Percentiles rank a stretch among this genome's conserved stretches.
Evolutionary conservation across 1,284 basidiomycete genomes (phyloP).

Genomic region (Nidula niveotomentosa): DNA sequence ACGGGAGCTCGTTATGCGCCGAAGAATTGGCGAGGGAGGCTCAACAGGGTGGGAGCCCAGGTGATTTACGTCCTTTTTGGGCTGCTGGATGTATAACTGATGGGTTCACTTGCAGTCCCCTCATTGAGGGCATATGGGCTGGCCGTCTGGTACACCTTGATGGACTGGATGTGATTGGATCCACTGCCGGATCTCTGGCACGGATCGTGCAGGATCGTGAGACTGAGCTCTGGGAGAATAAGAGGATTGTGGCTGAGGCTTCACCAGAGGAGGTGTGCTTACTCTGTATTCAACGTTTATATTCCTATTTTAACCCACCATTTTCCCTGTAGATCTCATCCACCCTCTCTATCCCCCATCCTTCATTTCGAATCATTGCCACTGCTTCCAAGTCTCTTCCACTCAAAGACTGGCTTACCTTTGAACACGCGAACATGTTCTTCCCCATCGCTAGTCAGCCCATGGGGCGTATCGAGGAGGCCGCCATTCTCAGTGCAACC

Average conservation of each 20-base stretch:
- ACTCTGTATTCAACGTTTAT: neutral
- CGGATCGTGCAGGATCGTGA: slow-evolving; percentile 61
- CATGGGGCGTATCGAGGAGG: slow-evolving; percentile 53
- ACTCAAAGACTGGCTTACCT: slow-evolving; percentile 62
- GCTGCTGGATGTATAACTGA: neutral
- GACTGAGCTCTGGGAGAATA: slow-evolving; percentile 60
- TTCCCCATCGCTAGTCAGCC: slow-evolving; percentile 58
- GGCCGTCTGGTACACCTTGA: slow-evolving; percentile 60
- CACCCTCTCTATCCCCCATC: slow-evolving; percentile 48
- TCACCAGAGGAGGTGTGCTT: slow-evolving; percentile 41
- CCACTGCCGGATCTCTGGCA: slow-evolving; percentile 61
- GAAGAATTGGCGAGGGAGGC: slow-evolving; percentile 52
- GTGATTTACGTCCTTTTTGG: slow-evolving; percentile 20
- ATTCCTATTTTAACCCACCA: neutral
- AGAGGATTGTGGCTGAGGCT: slow-evolving; percentile 52
- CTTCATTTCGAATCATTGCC: slow-evolving; percentile 58
- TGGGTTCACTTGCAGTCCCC: slow-evolving; percentile 36
- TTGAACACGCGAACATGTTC: slow-evolving; percentile 71
- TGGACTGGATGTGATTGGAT: slow-evolving; percentile 60
- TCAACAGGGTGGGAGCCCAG: slow-evolving; percentile 66
- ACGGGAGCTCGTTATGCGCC: slow-evolving; percentile 59
- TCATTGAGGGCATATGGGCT: slow-evolving; percentile 56
- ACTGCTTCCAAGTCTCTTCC: slow-evolving; percentile 63
- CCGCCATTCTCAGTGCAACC: slow-evolving; percentile 38
- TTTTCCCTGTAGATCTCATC: slow-evolving; percentile 14